Conservation (phyloP, 495 filamentous ascomycete genomes). For the Cercophora scortea region DNA sequence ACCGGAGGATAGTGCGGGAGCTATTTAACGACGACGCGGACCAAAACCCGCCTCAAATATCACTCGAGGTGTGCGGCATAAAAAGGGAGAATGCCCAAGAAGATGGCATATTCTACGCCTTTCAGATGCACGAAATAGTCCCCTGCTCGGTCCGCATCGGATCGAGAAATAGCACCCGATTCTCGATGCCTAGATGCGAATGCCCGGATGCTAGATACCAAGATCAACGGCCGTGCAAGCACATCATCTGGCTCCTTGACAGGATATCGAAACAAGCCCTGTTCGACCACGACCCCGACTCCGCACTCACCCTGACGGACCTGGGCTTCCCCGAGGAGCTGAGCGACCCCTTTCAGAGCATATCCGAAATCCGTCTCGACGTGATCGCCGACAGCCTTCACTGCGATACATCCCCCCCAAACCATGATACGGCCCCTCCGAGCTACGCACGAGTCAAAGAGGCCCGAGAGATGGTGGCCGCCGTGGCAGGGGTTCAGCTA, state of each 20-base stretch:
- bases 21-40: constrained; percentile 11
- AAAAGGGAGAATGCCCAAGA: constrained; percentile 23
- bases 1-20: constrained; percentile 11
- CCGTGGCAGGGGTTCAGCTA: constrained; percentile 27
- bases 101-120: constrained; percentile 34
- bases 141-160: constrained; percentile 38
- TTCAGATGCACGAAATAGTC: constrained; percentile 38
- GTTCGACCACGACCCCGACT: constrained; percentile 24
- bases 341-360: constrained; percentile 32
- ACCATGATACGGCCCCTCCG: constrained; percentile 15
- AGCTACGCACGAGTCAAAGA: constrained; percentile 28
- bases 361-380: constrained; percentile 35
- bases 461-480: constrained; percentile 36
- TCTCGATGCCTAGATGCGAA: constrained; percentile 31
- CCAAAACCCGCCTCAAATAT: constrained; percentile 28
- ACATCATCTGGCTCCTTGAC: constrained; percentile 42
- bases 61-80: constrained; percentile 32
- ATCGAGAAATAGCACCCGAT: constrained; percentile 22
- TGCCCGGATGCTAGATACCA: constrained; percentile 25
- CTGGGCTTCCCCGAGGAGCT: constrained; percentile 33
- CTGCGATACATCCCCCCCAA: constrained; percentile 30
- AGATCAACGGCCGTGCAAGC: constrained; percentile 30
- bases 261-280: constrained; percentile 32
- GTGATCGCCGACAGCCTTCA: constrained; percentile 36
- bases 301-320: constrained; percentile 25